A percentile compares a stretch with the other conserved stretches of the same genome.
Evolutionary conservation across 345 rosid species (phyloP).

Genomic region (Heritiera littoralis): DNA sequence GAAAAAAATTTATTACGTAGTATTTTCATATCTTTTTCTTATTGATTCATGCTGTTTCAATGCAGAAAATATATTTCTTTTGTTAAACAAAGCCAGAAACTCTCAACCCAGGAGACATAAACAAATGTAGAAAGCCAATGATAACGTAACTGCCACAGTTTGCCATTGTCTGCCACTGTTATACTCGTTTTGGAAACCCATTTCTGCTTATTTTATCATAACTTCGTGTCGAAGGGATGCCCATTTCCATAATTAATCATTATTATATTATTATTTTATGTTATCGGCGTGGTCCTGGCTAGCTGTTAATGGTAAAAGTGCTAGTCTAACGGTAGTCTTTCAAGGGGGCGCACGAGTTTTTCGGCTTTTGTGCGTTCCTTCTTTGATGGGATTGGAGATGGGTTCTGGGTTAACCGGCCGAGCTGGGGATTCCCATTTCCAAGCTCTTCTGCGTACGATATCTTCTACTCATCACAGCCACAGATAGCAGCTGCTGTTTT

Average conservation of each 20-base stretch:
- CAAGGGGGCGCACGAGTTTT: background rate
- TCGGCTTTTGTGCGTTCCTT: background rate
- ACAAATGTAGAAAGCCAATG: background rate
- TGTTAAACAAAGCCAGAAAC: no score
- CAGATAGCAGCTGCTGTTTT: constrained; percentile 1
- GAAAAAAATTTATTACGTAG: no score
- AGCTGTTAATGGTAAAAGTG: background rate
- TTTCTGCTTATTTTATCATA: background rate
- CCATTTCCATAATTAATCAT: background rate
- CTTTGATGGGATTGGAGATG: background rate
- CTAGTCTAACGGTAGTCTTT: background rate
- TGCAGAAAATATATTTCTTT: no score
- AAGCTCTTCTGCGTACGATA: background rate
- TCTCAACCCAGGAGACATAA: no score
- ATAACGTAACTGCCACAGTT: background rate
- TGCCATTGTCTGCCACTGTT: background rate
- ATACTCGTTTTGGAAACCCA: background rate
- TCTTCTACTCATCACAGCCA: background rate
- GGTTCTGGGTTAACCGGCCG: background rate
- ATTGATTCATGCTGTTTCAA: no score
- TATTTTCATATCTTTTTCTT: no score
- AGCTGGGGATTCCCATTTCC: constrained; percentile 4
- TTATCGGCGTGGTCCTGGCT: constrained; percentile 3
- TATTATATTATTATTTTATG: background rate
- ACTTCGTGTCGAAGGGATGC: background rate